Evolutionary conservation across 306 rosid species (phyloP).

Genomic region (Pyrus pyrifolia): DNA sequence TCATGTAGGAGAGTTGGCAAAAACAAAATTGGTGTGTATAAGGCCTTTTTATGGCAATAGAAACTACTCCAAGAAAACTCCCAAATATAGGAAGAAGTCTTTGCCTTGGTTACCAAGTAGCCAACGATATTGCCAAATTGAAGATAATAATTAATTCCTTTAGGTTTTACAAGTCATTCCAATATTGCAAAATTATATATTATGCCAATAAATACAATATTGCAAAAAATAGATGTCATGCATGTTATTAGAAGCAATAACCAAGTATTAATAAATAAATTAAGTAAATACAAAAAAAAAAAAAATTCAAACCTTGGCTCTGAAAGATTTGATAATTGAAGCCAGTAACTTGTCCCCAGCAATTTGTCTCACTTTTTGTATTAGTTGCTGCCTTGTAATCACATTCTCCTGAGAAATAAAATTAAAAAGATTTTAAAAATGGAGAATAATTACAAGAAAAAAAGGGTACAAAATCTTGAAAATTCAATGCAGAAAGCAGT

Average conservation of each 20-base stretch:
- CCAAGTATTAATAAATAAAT: background rate
- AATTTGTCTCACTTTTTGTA: conserved; percentile 48
- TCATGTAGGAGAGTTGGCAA: background rate
- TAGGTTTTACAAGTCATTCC: background rate
- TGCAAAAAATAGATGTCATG: background rate
- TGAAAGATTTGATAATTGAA: conserved; percentile 52
- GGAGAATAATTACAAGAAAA: background rate
- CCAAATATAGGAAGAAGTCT: background rate
- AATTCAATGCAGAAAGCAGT: background rate
- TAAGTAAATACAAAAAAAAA: background rate
- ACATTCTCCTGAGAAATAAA: conserved; percentile 42
- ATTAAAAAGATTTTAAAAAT: background rate
- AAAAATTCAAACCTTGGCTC: conserved; percentile 35
- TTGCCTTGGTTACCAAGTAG: background rate
- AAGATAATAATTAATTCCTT: background rate
- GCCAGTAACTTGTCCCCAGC: conserved; percentile 69
- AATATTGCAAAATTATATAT: background rate
- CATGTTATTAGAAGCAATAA: background rate
- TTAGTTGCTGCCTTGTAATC: conserved; percentile 50
- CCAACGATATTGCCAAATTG: background rate
- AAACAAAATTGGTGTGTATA: background rate
- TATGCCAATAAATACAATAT: too few species aligned
- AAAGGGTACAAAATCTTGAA: background rate
- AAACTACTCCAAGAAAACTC: background rate
- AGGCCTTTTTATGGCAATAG: background rate